Base-by-base conservation (phyloP, 129 eudicot genomes). In the Oenanthe sinensis region DNA sequence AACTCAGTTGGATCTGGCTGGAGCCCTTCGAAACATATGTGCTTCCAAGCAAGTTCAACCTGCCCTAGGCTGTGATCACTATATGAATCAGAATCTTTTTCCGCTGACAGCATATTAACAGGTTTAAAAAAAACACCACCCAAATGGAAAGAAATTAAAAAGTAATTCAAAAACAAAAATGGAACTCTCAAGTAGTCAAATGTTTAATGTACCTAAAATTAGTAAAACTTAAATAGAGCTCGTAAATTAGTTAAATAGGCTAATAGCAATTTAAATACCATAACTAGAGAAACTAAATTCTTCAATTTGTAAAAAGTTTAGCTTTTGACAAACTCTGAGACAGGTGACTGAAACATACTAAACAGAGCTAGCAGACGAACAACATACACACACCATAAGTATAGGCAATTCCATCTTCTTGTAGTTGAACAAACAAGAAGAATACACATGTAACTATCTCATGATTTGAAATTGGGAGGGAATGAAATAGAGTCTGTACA, bases 1-100 rank as follows among this genome's bases (percentile, higher is more conserved):
- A 86, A 55, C 77, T 91, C 97, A 14, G 73, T 55, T 39, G 87
- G 85, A 79, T 90, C 94, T n/a, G 92, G 88, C 43, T 83, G 89
- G 14, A 71, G 76, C 62, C 96, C 97, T 5, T 69, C 85, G 77
- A 84, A 83, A 81, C 75, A 84, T 67, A 95, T 86, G 78, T 90
- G 97, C 77, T 68, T 86, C 74, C 90, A 84, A 40, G 98, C 98
- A 90, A 78, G 88, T 71, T 91, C 98, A 54, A 88, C 84, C 86
- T 90, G 94, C 75, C 98, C 98, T 90, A 91, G 85, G 87, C 98
- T 95, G 92, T 36, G 78, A 80, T 79, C 72, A 65, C 83, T 84
- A 74, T 67, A 75, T 20, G 75, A 72, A 83, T 87, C 76, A 84
- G 86, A 75, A 72, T n/a, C 68, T 74, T 63, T 63, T 70, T 33